These are phyloP conservation scores for Suillus clintonianus DNA, from an alignment of 768 basidiomycete species.

Conservation along the genomic window DNA sequence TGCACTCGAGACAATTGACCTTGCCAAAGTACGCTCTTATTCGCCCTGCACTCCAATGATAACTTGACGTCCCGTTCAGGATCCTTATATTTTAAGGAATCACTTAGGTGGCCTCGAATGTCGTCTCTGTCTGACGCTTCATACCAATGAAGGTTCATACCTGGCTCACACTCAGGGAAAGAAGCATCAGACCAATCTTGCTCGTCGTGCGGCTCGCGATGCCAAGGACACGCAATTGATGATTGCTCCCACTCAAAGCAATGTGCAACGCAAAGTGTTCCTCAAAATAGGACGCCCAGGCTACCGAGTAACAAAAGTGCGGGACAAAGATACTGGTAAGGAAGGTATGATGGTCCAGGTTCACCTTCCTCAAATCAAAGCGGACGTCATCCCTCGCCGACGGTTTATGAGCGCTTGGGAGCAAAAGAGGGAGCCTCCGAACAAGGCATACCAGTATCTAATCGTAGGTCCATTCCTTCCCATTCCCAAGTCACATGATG, in stretches of 20 bases:
- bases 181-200: slow-evolving; percentile 98
- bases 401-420: slow-evolving; percentile 99
- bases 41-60: not conserved
- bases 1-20: slow-evolving; percentile 95
- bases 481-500: slow-evolving; percentile 16
- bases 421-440: slow-evolving; percentile 92
- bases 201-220: slow-evolving; percentile 95
- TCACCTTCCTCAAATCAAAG: slow-evolving; percentile 92
- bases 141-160: slow-evolving; percentile 99
- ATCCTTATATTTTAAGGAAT: slow-evolving; percentile 98
- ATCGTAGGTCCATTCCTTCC: slow-evolving; percentile 62
- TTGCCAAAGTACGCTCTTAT: slow-evolving; percentile 74
- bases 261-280: slow-evolving; percentile 92
- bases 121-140: slow-evolving; percentile 94
- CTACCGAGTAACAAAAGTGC: slow-evolving; percentile 95
- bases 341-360: slow-evolving; percentile 99
- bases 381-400: slow-evolving; percentile 79
- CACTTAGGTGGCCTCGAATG: slow-evolving; percentile 99
- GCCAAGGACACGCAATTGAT: slow-evolving; percentile 92
- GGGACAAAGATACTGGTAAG: slow-evolving; percentile 87
- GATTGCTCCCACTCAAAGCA: slow-evolving; percentile 81
- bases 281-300: slow-evolving; percentile 97
- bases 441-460: slow-evolving; percentile 96
- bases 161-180: slow-evolving; percentile 99
- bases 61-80: slow-evolving; percentile 45